A percentile compares a stretch with the other conserved stretches of the same genome.
Conservation (phyloP, 2,329 filamentous ascomycete genomes). For the Xylariaceae sp. region DNA sequence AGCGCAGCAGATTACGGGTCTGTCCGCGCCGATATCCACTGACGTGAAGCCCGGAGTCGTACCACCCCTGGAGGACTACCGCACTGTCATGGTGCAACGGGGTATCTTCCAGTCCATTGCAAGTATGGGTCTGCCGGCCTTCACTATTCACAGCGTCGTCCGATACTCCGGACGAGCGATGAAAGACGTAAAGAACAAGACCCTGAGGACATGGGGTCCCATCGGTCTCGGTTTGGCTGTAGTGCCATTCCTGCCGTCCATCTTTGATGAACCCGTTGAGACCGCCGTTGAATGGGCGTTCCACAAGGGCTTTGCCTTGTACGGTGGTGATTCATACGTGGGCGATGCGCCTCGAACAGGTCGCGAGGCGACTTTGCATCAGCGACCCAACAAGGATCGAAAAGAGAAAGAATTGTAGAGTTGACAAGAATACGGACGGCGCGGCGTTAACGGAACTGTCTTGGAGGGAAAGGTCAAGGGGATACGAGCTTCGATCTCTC, state of each 20-base stretch:
- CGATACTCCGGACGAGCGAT: constrained; percentile 81
- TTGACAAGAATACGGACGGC: constrained; percentile 1
- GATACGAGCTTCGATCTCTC: neutral
- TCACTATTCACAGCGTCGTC: constrained; percentile 91
- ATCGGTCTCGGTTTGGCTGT: constrained; percentile 76
- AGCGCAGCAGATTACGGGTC: constrained; percentile 45
- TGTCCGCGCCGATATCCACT: constrained; percentile 33
- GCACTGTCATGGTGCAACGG: constrained; percentile 85
- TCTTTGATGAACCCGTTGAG: constrained; percentile 93
- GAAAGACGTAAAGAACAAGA: constrained; percentile 72
- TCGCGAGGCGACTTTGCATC: constrained; percentile 42
- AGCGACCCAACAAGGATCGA: constrained; percentile 43
- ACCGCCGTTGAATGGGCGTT: constrained; percentile 86
- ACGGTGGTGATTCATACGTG: constrained; percentile 59
- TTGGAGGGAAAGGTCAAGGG: neutral
- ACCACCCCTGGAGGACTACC: constrained; percentile 79
- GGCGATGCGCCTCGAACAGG: constrained; percentile 52
- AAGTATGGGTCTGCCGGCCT: constrained; percentile 88
- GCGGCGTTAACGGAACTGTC: constrained; percentile 17
- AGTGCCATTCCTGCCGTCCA: constrained; percentile 74
- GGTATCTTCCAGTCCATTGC: constrained; percentile 87
- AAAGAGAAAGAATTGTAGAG: constrained; percentile 34
- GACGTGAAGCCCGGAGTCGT: constrained; percentile 39
- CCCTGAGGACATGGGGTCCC: constrained; percentile 76
- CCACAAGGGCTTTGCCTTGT: constrained; percentile 69